Percentiles rank a stretch among this genome's conserved stretches.
phyloP scores from a whole-genome alignment of 2,329 filamentous ascomycete genomes.

The Fusarium staphyleae region DNA sequence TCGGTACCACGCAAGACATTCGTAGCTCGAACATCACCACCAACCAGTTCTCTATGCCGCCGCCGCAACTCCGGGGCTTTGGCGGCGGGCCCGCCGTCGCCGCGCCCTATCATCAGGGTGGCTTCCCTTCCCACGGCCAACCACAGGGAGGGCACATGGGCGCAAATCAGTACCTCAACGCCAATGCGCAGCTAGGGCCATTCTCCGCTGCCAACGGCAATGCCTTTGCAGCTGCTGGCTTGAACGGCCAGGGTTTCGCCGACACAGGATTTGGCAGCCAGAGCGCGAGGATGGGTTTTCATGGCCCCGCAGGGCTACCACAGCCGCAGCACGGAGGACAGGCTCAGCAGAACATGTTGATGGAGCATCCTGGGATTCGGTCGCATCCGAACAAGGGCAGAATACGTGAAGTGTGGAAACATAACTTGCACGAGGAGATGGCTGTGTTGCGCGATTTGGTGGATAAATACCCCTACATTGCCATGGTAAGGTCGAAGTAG shows the following conservation, averaged over 20 bases:
- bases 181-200: conserved; percentile 71
- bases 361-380: conserved; percentile 53
- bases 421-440: conserved; percentile 93
- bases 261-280: conserved; percentile 83
- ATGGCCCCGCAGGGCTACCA: conserved; percentile 62
- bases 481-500: conserved; percentile 74
- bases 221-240: conserved; percentile 64
- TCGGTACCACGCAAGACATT: not conserved
- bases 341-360: conserved; percentile 49
- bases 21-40: not conserved
- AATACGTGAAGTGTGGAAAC: conserved; percentile 96
- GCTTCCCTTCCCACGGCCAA: conserved; percentile 61
- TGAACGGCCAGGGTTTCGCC: conserved; percentile 64
- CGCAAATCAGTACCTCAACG: conserved; percentile 75
- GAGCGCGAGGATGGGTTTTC: conserved; percentile 87
- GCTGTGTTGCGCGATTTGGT: conserved; percentile 80
- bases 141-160: conserved; percentile 62
- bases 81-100: conserved; percentile 48
- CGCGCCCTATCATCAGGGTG: conserved; percentile 53
- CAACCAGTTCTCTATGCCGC: conserved; percentile 43
- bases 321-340: conserved; percentile 64
- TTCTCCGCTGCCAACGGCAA: conserved; percentile 65
- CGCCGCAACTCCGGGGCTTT: conserved; percentile 50
- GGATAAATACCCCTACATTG: conserved; percentile 92
- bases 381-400: conserved; percentile 73